Conservation (phyloP, 345 rosid genomes). For the Kandelia obovata region DNA sequence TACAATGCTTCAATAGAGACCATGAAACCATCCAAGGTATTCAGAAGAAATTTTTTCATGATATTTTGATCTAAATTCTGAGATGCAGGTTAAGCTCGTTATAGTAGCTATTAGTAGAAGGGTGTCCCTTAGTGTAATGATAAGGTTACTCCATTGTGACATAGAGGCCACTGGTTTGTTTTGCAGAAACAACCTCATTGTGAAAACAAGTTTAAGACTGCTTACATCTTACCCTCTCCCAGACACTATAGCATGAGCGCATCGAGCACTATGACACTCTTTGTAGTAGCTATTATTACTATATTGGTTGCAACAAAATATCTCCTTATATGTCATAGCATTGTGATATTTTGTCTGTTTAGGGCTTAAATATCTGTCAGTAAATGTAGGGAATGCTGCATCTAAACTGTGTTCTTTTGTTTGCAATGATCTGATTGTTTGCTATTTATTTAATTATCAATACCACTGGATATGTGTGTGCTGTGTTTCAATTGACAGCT, state of each 20-base stretch:
- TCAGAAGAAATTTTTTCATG: constrained; percentile 4
- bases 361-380: not conserved
- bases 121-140: too few relatives aligned
- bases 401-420: not conserved
- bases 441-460: not conserved
- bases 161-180: too few relatives aligned
- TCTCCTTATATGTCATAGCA: not conserved
- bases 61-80: not conserved
- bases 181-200: too few relatives aligned
- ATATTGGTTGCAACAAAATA: not conserved
- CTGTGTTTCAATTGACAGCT: not conserved
- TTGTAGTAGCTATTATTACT: too few relatives aligned
- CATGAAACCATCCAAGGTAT: too few relatives aligned
- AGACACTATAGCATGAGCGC: too few relatives aligned
- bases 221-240: too few relatives aligned
- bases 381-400: not conserved
- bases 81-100: not conserved
- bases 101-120: not conserved
- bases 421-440: not conserved
- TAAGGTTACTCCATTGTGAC: too few relatives aligned
- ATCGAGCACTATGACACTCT: too few relatives aligned
- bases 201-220: too few relatives aligned
- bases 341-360: not conserved
- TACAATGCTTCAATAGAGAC: not conserved
- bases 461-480: not conserved